These are phyloP conservation scores for Alternaria longipes DNA, from an alignment of 2,329 filamentous ascomycete genomes.

Conservation along the genomic window DNA sequence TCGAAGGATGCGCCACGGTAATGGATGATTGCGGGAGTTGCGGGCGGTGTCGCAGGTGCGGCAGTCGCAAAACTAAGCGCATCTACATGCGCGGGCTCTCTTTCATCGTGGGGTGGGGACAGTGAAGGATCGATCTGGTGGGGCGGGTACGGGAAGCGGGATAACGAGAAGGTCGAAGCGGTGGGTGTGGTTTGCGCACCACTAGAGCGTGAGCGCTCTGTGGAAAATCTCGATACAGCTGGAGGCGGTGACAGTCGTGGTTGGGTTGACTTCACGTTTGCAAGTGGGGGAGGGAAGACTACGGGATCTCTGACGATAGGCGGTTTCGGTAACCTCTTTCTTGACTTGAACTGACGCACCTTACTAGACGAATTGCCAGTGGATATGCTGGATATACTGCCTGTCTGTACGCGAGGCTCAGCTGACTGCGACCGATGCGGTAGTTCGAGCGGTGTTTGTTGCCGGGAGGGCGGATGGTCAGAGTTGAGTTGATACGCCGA, in stretches of 20 bases:
- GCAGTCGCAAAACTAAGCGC: conserved; percentile 36
- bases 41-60: conserved; percentile 47
- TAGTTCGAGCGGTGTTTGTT: conserved; percentile 26
- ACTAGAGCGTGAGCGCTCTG: conserved; percentile 32
- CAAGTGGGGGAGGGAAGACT: conserved; percentile 21
- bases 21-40: conserved; percentile 50
- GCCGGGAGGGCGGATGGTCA: conserved; percentile 29
- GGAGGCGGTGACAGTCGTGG: conserved; percentile 30
- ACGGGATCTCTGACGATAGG: conserved; percentile 24
- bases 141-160: conserved; percentile 49
- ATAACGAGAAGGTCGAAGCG: conserved; percentile 41
- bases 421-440: conserved; percentile 41
- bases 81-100: conserved; percentile 30
- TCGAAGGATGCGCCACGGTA: conserved; percentile 53
- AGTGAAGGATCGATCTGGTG: conserved; percentile 29
- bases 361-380: conserved; percentile 27
- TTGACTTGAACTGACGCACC: conserved; percentile 45
- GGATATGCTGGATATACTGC: conserved; percentile 27
- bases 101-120: conserved; percentile 33
- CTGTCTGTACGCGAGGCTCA: conserved; percentile 32
- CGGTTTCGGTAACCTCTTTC: conserved; percentile 49
- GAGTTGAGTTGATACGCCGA: conserved; percentile 40
- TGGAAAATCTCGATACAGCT: conserved; percentile 29
- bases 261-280: conserved; percentile 27
- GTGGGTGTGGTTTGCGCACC: conserved; percentile 30